Conservation (phyloP, 1,284 basidiomycete species). For the Caloboletus inedulis region DNA sequence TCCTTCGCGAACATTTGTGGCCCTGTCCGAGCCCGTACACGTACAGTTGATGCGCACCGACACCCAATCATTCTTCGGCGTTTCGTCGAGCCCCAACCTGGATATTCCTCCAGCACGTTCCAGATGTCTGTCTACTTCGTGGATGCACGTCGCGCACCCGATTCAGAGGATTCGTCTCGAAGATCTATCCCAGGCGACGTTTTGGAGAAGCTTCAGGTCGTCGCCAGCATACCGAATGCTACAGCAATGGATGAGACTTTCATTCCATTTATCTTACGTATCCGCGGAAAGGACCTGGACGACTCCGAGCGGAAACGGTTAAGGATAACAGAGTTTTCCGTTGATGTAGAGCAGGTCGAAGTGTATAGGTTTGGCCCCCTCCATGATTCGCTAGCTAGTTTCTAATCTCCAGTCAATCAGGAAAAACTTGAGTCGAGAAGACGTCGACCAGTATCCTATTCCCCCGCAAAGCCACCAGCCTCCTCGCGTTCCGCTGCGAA, state of each 20-base stretch:
- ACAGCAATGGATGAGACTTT: conserved; percentile 43
- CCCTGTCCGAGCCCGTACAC: conserved; percentile 43
- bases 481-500: conserved; percentile 53
- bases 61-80: conserved; percentile 44
- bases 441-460: conserved; percentile 48
- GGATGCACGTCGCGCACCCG: conserved; percentile 21
- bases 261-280: conserved; percentile 54
- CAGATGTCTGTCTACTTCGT: conserved; percentile 27
- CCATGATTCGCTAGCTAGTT: background rate
- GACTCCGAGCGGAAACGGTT: conserved; percentile 48
- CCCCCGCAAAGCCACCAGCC: conserved; percentile 57
- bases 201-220: conserved; percentile 57
- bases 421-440: conserved; percentile 38
- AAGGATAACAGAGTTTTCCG: conserved; percentile 50
- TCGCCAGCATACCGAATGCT: conserved; percentile 57
- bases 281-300: conserved; percentile 54
- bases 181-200: conserved; percentile 48
- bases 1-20: conserved; percentile 49
- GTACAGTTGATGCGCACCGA: conserved; percentile 36
- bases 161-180: conserved; percentile 2
- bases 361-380: conserved; percentile 52
- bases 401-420: conserved; percentile 34
- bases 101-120: conserved; percentile 23
- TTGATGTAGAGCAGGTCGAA: conserved; percentile 61
- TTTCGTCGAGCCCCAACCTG: conserved; percentile 40